Conservation (phyloP, 176 grass and related monocot species). For the Typha latifolia region DNA sequence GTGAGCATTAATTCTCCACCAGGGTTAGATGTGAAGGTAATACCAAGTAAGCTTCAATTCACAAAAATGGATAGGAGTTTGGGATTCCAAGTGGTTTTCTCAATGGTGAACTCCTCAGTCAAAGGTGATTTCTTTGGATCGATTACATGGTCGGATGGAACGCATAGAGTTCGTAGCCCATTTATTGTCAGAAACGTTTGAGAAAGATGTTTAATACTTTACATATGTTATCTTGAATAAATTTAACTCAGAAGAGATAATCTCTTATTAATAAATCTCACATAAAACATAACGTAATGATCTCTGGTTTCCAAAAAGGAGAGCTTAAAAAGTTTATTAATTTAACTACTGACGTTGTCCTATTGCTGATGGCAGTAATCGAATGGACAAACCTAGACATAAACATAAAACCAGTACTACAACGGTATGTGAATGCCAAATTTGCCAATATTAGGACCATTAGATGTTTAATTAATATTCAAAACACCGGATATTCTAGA, state of each 20-base stretch:
- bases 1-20: constrained; percentile 32
- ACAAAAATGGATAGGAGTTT: constrained; percentile 31
- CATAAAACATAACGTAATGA: no score
- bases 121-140: constrained; percentile 45
- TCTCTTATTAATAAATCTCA: no score
- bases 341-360: no score
- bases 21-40: constrained; percentile 52
- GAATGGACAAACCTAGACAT: no score
- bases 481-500: no score
- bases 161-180: constrained; percentile 59
- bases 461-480: no score
- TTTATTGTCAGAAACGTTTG: constrained; percentile 28
- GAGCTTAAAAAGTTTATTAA: no score
- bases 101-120: background rate
- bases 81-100: constrained; percentile 61
- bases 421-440: no score
- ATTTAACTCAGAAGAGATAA: background rate
- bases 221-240: background rate
- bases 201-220: background rate
- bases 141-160: constrained; percentile 79
- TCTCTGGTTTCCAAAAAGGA: no score
- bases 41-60: constrained; percentile 60
- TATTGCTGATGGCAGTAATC: no score
- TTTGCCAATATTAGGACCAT: no score
- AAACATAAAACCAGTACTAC: no score